These are phyloP conservation scores for Pestalotiopsis sp. DNA, from an alignment of 2,329 filamentous ascomycete species.

Conservation along the genomic window DNA sequence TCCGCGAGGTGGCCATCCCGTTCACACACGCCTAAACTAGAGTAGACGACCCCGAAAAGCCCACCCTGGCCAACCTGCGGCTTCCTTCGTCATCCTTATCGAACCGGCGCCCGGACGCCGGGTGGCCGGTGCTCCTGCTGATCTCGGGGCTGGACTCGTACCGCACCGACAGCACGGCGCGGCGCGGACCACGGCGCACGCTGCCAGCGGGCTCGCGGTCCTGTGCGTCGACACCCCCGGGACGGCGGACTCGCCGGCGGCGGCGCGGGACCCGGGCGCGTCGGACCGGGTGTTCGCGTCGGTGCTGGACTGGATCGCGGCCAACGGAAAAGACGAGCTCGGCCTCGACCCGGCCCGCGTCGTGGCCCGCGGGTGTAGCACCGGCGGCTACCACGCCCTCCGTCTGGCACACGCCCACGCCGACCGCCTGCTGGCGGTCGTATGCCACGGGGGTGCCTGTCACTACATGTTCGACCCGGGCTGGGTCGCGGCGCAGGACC, in stretches of 20 bases:
- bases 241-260: conserved; percentile 67
- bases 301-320: conserved; percentile 58
- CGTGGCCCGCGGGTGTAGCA: conserved; percentile 64
- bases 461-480: conserved; percentile 61
- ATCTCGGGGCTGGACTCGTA: conserved; percentile 65
- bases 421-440: conserved; percentile 48
- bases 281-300: conserved; percentile 64
- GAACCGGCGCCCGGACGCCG: conserved; percentile 22
- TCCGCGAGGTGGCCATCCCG: conserved; percentile 62
- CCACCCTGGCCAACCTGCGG: conserved; percentile 59
- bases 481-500: conserved; percentile 62
- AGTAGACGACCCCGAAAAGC: conserved; percentile 18
- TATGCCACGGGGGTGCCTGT: conserved; percentile 64
- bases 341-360: conserved; percentile 58
- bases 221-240: conserved; percentile 67
- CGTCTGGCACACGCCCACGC: conserved; percentile 68
- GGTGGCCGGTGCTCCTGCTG: conserved; percentile 51
- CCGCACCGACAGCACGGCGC: conserved; percentile 61
- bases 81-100: conserved; percentile 67
- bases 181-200: conserved; percentile 59
- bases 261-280: conserved; percentile 57
- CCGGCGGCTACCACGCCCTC: conserved; percentile 68
- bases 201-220: conserved; percentile 61
- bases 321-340: conserved; percentile 27
- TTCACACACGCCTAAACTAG: conserved; percentile 44